Evolutionary conservation across 257 asterid genomes (phyloP), one percentile per base, ranked within the genome.

Genomic region (Catharanthus roseus): DNA sequence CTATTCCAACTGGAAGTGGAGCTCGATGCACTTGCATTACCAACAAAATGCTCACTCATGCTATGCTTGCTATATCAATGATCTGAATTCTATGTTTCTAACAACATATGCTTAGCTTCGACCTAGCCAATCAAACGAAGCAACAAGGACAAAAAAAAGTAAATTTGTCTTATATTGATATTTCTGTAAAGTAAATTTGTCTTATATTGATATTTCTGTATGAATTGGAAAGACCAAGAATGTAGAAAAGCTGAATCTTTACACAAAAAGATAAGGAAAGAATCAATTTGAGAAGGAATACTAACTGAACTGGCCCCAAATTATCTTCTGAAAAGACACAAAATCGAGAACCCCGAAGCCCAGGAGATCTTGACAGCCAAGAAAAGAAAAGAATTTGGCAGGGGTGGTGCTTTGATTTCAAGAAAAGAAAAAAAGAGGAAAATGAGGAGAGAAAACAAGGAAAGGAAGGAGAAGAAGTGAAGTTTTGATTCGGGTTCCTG

Each of bases 1-100:
- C 97, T 86, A 77, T 87, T 86, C 86, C 83, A 75, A 80, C 96
- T 93, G 75, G 95, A 84, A 45, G 86, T 83, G 68, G 93, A 87
- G 78, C 97, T 90, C 0, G 87, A 71, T 57, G 81, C 81, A 65
- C 81, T 55, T 65, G 83, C 82, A 79, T 82, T 85, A 28, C 87
- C 80, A 71, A 75, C 80, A 69, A 75, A 79, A 15, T 33, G 67
- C 72, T 82, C 85, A 49, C 62, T 73, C 96, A 92, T 88, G 41
- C 77, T 38, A 38, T 8, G n/a, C n/a, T n/a, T n/a, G n/a, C n/a
- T 39, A 26, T 45, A 4, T 11, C 0, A 53, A 24, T 58, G 61
- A 39, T 71, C 34, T 12, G 65, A 65, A 31, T 60, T 60, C 7
- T 55, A 23, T 71, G 31, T 29, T 71, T 24, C n/a, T n/a, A n/a